Base-by-base conservation (phyloP, 192 early-diverging fungal genomes). In the Mortierella alpina region DNA sequence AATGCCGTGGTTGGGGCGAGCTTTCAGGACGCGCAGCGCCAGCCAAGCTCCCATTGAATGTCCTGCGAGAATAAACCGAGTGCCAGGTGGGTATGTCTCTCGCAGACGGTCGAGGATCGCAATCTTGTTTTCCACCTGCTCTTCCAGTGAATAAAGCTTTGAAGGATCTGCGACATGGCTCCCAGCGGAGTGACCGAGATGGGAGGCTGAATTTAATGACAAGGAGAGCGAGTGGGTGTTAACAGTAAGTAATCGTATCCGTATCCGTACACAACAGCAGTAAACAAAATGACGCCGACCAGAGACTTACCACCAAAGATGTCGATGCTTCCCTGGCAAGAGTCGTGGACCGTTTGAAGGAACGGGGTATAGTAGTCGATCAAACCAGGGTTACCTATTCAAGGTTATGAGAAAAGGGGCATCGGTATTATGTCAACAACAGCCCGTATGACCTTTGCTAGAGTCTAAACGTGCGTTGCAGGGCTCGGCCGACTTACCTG, bases 361-460 rank as follows among this genome's bases (percentile, higher is more conserved):
- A 96, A 97, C n/a, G 82, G 80, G 20, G 84, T 88, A 70, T 97
- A 97, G 71, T 95, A 95, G 58, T 96, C 92, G 31, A 92, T 86
- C 45, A 94, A 60, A 4, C 96, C 96, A 6, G 94, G 94, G 85
- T 94, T 95, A 0, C 94, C 94, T 51, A 89, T 6, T 22, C 41
- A 59, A 46, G 40, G 46, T 53, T 20, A 52, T 18, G 54, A 58
- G 53, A 20, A 11, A 44, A 6, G 18, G 41, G 31, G n/a, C 51
- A 66, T 20, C 54, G 57, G 57, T 0, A 31, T 31, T 31, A 1
- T 31, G 31, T 31, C 31, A 31, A 31, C 31, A 31, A 31, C 31
- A 31, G 31, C 3, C 31, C 31, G 31, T 31, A 31, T 31, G 31
- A 31, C 31, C 31, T 31, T 31, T 31, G 31, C 31, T 1, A 31